Conservation (phyloP, 495 filamentous ascomycete species). For the Aspergillus asperescens region DNA sequence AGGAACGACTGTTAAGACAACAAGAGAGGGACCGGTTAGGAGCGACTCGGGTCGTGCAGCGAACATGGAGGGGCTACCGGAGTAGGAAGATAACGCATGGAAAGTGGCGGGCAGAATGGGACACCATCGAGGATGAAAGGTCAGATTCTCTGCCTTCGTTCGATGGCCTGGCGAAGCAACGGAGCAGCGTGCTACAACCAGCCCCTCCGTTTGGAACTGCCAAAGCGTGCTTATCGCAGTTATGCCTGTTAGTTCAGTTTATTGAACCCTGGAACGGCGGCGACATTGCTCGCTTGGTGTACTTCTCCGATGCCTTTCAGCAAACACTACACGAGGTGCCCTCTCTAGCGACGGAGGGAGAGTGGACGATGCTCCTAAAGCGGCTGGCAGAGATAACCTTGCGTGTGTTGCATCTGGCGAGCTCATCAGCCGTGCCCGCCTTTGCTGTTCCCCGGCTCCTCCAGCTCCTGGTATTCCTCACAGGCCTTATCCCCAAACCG, state of each 20-base stretch:
- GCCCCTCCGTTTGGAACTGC: constrained; percentile 43
- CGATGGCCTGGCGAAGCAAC: constrained; percentile 14
- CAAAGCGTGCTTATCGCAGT: constrained; percentile 42
- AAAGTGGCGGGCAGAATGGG: constrained; percentile 63
- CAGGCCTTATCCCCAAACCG: constrained; percentile 42
- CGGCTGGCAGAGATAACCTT: constrained; percentile 45
- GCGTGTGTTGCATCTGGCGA: constrained; percentile 33
- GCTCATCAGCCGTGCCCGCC: constrained; percentile 16
- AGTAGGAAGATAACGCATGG: constrained; percentile 53
- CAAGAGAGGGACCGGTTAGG: constrained; percentile 74
- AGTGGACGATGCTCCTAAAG: constrained; percentile 45
- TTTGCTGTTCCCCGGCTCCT: constrained; percentile 34
- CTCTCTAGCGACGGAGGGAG: constrained; percentile 38
- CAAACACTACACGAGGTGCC: constrained; percentile 34
- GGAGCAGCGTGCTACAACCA: constrained; percentile 11
- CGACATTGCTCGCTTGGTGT: constrained; percentile 41
- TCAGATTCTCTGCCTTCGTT: constrained; percentile 15
- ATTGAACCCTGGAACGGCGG: constrained; percentile 32
- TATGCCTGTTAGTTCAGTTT: constrained; percentile 48
- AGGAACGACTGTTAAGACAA: constrained; percentile 73
- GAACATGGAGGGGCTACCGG: constrained; percentile 75
- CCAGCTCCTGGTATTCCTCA: constrained; percentile 34
- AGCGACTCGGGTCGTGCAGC: constrained; percentile 70
- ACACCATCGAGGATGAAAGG: constrained; percentile 40
- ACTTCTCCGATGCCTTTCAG: constrained; percentile 42